Evolutionary conservation across 2,329 filamentous ascomycete species (phyloP).

Genomic region (Penicillium sp.): DNA sequence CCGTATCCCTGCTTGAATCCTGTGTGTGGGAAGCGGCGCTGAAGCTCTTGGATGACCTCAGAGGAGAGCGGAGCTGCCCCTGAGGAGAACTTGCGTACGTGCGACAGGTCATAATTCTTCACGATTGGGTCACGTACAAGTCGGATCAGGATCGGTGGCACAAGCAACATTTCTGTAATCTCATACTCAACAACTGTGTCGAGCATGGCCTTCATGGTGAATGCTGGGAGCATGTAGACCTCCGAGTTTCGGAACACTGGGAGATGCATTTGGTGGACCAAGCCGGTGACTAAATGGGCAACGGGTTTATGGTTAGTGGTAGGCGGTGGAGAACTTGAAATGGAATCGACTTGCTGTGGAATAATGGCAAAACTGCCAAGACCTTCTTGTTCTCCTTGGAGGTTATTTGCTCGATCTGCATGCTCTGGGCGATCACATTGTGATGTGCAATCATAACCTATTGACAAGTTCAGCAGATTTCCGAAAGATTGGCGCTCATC

Average conservation of each 20-base stretch:
- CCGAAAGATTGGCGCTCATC: not conserved
- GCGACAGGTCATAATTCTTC: conserved; percentile 57
- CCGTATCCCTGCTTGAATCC: conserved; percentile 69
- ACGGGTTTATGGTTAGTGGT: not conserved
- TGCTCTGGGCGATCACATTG: conserved; percentile 62
- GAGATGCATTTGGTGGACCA: conserved; percentile 52
- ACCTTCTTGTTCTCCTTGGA: conserved; percentile 52
- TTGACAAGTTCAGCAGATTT: not conserved
- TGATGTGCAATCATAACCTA: conserved; percentile 56
- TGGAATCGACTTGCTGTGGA: conserved; percentile 51
- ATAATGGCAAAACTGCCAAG: conserved; percentile 62
- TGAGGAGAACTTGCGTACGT: conserved; percentile 59
- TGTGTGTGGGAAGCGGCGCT: conserved; percentile 59
- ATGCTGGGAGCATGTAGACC: conserved; percentile 46
- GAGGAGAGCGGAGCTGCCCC: conserved; percentile 62
- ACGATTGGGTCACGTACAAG: conserved; percentile 55
- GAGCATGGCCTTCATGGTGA: conserved; percentile 56
- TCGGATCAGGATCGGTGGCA: conserved; percentile 50
- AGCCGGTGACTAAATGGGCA: conserved; percentile 54
- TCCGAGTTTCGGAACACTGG: conserved; percentile 4
- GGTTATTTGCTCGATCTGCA: conserved; percentile 60
- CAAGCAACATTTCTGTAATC: conserved; percentile 1
- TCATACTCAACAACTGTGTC: conserved; percentile 1
- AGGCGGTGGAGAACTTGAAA: not conserved
- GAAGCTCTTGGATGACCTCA: conserved; percentile 60